These are phyloP conservation scores for Pichia thaimueangensis DNA, from an alignment of 805 yeast genomes.

Conservation along the genomic window DNA sequence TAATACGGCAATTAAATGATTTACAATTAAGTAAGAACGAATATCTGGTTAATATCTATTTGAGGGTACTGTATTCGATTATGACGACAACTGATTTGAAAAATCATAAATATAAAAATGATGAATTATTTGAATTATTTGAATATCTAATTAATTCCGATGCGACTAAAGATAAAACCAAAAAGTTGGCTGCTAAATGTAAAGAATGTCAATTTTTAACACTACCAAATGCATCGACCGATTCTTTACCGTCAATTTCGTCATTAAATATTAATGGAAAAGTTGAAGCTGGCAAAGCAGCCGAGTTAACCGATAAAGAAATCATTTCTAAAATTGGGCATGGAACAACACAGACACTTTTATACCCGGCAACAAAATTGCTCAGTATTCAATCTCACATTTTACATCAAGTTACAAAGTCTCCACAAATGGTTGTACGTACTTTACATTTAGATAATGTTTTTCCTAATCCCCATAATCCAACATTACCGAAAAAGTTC, in stretches of 20 bases:
- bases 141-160: slow-evolving; percentile 39
- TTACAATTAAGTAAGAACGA: slow-evolving; percentile 51
- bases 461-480: too few species aligned
- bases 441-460: slow-evolving; percentile 1
- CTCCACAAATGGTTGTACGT: slow-evolving; percentile 1
- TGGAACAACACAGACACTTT: neutral
- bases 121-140: slow-evolving; percentile 46
- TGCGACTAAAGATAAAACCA: slow-evolving; percentile 33
- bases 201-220: slow-evolving; percentile 15
- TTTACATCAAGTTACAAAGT: neutral
- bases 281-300: neutral
- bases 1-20: slow-evolving; percentile 72
- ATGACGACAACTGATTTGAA: slow-evolving; percentile 58
- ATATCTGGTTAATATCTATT: slow-evolving; percentile 57
- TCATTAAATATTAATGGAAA: neutral
- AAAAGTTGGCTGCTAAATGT: slow-evolving; percentile 36
- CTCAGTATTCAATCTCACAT: neutral
- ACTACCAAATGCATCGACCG: neutral
- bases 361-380: neutral
- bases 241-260: neutral
- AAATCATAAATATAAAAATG: slow-evolving; percentile 49
- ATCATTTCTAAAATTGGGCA: neutral
- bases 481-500: too few species aligned
- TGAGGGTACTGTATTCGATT: slow-evolving; percentile 70
- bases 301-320: neutral